Conservation (phyloP, 2,329 filamentous ascomycete genomes). For the Phaeosphaeria sp. region DNA sequence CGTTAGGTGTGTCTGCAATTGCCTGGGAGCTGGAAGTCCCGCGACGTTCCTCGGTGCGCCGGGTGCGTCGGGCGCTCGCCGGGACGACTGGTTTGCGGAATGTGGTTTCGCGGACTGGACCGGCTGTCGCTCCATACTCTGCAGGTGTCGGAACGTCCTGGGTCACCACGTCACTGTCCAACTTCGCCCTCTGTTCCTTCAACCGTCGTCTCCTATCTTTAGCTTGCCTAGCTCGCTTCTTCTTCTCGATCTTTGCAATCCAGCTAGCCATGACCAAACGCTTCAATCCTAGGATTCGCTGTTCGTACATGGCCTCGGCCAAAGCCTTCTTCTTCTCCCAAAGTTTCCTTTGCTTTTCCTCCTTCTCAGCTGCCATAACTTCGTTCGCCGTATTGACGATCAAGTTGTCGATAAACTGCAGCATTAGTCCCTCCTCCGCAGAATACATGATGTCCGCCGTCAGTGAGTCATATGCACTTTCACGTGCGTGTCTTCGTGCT, state of each 20-base stretch:
- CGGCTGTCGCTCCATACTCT: slow-evolving; percentile 4
- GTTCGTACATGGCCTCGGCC: slow-evolving; percentile 26
- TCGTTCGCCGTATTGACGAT: slow-evolving; percentile 44
- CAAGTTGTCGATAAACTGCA: slow-evolving; percentile 54
- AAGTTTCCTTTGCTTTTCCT: slow-evolving; percentile 38
- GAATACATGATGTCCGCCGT: slow-evolving; percentile 48
- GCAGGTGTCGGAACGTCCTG: slow-evolving; percentile 5
- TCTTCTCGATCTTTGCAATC: slow-evolving; percentile 33
- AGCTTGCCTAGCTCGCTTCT: slow-evolving; percentile 27
- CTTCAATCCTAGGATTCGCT: slow-evolving; percentile 22
- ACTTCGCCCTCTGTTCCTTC: slow-evolving; percentile 26
- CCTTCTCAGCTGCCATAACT: slow-evolving; percentile 26
- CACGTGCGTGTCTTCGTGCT: slow-evolving; percentile 20
- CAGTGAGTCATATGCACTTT: slow-evolving; percentile 39
- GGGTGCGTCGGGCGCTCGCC: slow-evolving; percentile 24
- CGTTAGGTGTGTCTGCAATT: neutral
- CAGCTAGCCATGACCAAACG: slow-evolving; percentile 29
- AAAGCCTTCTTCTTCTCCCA: slow-evolving; percentile 29
- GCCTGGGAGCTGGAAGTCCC: slow-evolving; percentile 1
- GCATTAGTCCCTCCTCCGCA: slow-evolving; percentile 49
- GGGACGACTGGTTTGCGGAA: slow-evolving; percentile 22
- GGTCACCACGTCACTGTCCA: slow-evolving; percentile 10
- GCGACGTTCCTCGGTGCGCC: slow-evolving; percentile 26
- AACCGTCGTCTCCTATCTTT: slow-evolving; percentile 33
- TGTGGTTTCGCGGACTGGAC: slow-evolving; percentile 10